phyloP scores from a whole-genome alignment of 2,329 filamentous ascomycete genomes.

The Paracoccidioides brasiliensis region DNA sequence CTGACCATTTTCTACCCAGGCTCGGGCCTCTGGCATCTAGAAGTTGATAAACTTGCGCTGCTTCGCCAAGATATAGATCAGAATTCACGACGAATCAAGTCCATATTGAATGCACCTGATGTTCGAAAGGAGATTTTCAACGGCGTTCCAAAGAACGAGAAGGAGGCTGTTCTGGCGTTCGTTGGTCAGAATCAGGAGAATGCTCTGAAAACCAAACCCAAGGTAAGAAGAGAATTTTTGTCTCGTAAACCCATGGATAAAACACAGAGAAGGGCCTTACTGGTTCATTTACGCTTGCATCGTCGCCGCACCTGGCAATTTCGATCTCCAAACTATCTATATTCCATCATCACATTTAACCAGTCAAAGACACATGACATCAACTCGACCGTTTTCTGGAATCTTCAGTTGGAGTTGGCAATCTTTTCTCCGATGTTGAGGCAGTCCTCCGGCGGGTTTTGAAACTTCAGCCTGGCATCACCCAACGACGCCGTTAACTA shows the following conservation, averaged over 20 bases:
- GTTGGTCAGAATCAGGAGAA: slow-evolving; percentile 54
- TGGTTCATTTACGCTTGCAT: not conserved
- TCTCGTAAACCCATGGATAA: not conserved
- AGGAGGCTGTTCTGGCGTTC: slow-evolving; percentile 57
- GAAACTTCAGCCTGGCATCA: not conserved
- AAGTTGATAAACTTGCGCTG: slow-evolving; percentile 49
- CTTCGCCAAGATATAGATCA: slow-evolving; percentile 65
- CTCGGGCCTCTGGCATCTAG: slow-evolving; percentile 71
- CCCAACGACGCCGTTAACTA: not conserved
- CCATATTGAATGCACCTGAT: slow-evolving; percentile 46
- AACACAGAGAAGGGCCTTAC: not conserved
- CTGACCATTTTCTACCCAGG: slow-evolving; percentile 31
- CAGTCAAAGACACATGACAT: not conserved
- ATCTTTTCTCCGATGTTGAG: not conserved
- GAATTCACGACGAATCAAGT: slow-evolving; percentile 56
- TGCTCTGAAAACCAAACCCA: slow-evolving; percentile 74
- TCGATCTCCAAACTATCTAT: not conserved
- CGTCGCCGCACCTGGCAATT: not conserved
- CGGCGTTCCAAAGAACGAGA: slow-evolving; percentile 40
- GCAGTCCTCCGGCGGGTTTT: not conserved
- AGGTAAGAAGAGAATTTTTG: slow-evolving; percentile 47
- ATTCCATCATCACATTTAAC: not conserved
- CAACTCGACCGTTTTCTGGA: not conserved
- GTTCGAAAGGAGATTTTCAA: slow-evolving; percentile 56
- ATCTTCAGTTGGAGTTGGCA: not conserved